Conservation (phyloP, 1,139 yeast species). For the Meyerozyma athensensis region DNA sequence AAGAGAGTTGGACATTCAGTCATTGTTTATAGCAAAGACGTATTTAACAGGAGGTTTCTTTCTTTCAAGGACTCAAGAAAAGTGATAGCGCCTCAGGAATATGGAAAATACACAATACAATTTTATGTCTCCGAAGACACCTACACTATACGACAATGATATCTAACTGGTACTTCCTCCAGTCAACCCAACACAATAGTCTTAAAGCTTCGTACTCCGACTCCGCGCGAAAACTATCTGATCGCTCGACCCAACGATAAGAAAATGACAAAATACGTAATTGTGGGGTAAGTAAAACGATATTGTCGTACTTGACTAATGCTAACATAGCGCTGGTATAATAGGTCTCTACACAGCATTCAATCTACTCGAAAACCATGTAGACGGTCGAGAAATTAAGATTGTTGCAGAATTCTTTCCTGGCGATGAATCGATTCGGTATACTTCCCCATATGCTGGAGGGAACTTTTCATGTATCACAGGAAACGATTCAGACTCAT, state of each 20-base stretch:
- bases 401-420: constrained; percentile 63
- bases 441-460: constrained; percentile 82
- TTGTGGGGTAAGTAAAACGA: constrained; percentile 4
- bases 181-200: too few species aligned
- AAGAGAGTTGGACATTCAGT: too few species aligned
- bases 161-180: too few species aligned
- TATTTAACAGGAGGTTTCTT: too few species aligned
- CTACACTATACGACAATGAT: too few species aligned
- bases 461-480: constrained; percentile 67
- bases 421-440: constrained; percentile 66
- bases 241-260: constrained; percentile 7
- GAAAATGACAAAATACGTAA: constrained; percentile 6
- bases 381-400: constrained; percentile 44
- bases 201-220: too few species aligned
- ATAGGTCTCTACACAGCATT: constrained; percentile 45
- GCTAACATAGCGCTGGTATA: constrained; percentile 2
- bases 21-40: too few species aligned
- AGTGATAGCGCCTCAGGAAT: too few species aligned
- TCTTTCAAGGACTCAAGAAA: too few species aligned
- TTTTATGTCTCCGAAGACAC: too few species aligned
- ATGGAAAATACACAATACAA: too few species aligned
- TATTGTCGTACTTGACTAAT: not conserved
- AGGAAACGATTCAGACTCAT: constrained; percentile 48
- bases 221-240: too few species aligned
- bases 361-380: constrained; percentile 42